These are phyloP conservation scores for Ceratocystis lukuohia DNA, from an alignment of 2,329 filamentous ascomycete genomes.

Conservation along the genomic window DNA sequence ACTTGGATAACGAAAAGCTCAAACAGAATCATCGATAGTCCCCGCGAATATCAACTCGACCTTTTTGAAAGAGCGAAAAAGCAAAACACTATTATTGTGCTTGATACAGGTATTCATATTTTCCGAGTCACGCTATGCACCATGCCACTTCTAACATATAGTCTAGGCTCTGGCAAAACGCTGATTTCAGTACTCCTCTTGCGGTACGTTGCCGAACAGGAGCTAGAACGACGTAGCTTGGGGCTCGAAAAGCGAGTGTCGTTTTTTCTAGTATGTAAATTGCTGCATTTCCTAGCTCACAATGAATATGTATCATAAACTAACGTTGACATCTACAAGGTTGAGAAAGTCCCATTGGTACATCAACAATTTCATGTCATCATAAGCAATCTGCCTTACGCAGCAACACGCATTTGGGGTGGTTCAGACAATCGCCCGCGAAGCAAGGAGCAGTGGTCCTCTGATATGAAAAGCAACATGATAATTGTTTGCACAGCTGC, in stretches of 20 bases:
- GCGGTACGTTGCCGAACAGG: slow-evolving; percentile 59
- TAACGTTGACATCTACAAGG: slow-evolving; percentile 29
- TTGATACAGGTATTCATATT: slow-evolving; percentile 56
- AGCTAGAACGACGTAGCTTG: slow-evolving; percentile 53
- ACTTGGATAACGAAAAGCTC: slow-evolving; percentile 23
- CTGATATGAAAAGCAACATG: slow-evolving; percentile 51
- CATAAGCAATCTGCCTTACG: slow-evolving; percentile 63
- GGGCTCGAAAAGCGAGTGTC: slow-evolving; percentile 52
- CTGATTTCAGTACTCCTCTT: slow-evolving; percentile 84
- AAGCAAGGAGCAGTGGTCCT: slow-evolving; percentile 36
- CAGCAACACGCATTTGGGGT: slow-evolving; percentile 62
- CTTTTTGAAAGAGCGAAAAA: slow-evolving; percentile 77
- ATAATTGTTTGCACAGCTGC: slow-evolving; percentile 88
- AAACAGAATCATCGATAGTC: slow-evolving; percentile 53
- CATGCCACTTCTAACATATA: slow-evolving; percentile 18
- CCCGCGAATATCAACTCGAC: slow-evolving; percentile 83
- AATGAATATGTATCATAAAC: neutral
- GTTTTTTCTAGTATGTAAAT: slow-evolving; percentile 61
- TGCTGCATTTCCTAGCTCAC: slow-evolving; percentile 18
- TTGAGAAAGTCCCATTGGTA: slow-evolving; percentile 78
- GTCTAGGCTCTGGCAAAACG: slow-evolving; percentile 74
- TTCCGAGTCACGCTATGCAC: neutral
- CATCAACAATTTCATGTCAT: slow-evolving; percentile 81
- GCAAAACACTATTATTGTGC: slow-evolving; percentile 79
- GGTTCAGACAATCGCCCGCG: slow-evolving; percentile 39